Evolutionary conservation across 768 basidiomycete species (phyloP).

Genomic region (Amanita exitialis): DNA sequence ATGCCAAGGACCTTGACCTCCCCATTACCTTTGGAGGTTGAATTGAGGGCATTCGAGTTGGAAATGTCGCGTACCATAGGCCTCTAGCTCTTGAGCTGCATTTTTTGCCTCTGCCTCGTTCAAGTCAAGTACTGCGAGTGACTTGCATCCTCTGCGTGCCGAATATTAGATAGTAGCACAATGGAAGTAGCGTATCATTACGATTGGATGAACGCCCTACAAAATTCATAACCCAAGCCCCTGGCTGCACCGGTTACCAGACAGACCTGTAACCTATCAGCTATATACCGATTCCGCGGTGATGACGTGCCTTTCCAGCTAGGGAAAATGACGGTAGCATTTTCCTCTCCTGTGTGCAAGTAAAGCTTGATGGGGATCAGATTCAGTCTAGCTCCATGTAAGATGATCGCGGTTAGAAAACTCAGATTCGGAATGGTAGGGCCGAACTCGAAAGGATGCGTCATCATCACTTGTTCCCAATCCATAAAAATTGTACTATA

Average conservation of each 20-base stretch:
- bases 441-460: too few relatives aligned
- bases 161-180: too few relatives aligned
- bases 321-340: constrained; percentile 73
- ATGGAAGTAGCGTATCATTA: constrained; percentile 15
- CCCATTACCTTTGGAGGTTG: constrained; percentile 37
- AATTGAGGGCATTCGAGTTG: constrained; percentile 20
- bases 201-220: constrained; percentile 84
- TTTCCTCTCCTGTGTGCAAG: constrained; percentile 22
- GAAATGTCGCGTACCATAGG: constrained; percentile 7
- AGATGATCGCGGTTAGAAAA: too few relatives aligned
- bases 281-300: neutral
- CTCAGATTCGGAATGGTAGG: too few relatives aligned
- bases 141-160: constrained; percentile 60
- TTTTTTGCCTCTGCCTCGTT: constrained; percentile 54
- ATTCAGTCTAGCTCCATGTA: too few relatives aligned
- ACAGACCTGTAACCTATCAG: constrained; percentile 50
- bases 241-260: constrained; percentile 90
- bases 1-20: constrained; percentile 64
- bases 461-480: too few relatives aligned
- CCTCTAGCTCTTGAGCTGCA: constrained; percentile 58
- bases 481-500: constrained; percentile 2
- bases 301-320: constrained; percentile 50
- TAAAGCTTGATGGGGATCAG: neutral
- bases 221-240: constrained; percentile 87
- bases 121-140: constrained; percentile 75